Evolutionary conservation across 371 early-diverging fungal species (phyloP).

Genomic region (Gilbertella persicaria): DNA sequence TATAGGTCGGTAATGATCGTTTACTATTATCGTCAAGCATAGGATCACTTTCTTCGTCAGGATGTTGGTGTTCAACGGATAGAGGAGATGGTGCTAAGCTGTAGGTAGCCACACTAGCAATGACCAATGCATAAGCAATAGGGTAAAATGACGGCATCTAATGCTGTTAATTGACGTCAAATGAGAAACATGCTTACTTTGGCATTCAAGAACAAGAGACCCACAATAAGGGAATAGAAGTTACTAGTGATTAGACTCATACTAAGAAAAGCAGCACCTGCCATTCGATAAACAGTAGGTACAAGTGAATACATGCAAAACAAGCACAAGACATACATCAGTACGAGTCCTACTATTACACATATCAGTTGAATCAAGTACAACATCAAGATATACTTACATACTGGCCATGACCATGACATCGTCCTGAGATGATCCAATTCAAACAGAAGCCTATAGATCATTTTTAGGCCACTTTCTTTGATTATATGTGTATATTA

Average conservation of each 20-base stretch:
- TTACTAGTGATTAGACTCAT: slow-evolving; percentile 49
- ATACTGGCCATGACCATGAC: slow-evolving; percentile 27
- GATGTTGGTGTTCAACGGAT: background rate
- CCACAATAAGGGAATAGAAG: slow-evolving; percentile 43
- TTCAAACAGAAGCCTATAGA: slow-evolving; percentile 35
- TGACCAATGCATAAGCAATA: slow-evolving; percentile 33
- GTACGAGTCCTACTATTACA: slow-evolving; percentile 21
- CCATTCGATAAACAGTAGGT: slow-evolving; percentile 37
- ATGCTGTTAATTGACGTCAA: background rate
- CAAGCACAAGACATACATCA: slow-evolving; percentile 35
- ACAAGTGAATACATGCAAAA: slow-evolving; percentile 48
- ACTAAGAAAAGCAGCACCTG: slow-evolving; percentile 45
- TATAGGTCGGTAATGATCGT: too few species aligned
- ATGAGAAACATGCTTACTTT: slow-evolving; percentile 15
- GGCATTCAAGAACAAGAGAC: slow-evolving; percentile 37
- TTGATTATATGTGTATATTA: slow-evolving; percentile 11
- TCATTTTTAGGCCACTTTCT: background rate
- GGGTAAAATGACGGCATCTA: slow-evolving; percentile 41
- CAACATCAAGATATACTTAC: slow-evolving; percentile 15
- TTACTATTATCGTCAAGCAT: background rate
- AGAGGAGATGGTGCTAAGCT: slow-evolving; percentile 19
- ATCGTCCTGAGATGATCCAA: slow-evolving; percentile 22
- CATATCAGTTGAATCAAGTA: background rate
- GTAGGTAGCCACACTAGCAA: slow-evolving; percentile 25
- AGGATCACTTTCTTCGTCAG: background rate